Percentiles rank a stretch among this genome's conserved stretches.
Evolutionary conservation across 1,284 basidiomycete species (phyloP).

Genomic region (Ganoderma multipileum): DNA sequence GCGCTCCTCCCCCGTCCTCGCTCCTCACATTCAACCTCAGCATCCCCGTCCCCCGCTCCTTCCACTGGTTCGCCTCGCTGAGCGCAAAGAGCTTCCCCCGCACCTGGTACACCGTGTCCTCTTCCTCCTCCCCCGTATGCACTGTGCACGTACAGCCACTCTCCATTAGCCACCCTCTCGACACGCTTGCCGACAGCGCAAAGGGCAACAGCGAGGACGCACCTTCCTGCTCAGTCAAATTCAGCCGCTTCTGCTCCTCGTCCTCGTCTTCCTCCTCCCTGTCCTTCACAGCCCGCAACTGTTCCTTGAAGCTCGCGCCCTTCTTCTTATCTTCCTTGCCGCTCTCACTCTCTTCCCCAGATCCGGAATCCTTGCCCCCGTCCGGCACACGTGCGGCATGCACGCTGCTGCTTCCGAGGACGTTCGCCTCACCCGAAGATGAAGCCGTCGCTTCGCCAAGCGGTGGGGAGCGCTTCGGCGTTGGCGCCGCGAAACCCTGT

Average conservation of each 20-base stretch:
- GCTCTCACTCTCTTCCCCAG: constrained; percentile 31
- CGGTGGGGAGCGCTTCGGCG: constrained; percentile 54
- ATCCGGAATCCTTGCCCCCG: constrained; percentile 23
- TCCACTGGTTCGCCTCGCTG: constrained; percentile 76
- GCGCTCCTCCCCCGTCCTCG: constrained; percentile 72
- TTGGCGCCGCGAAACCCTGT: constrained; percentile 56
- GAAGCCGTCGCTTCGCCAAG: constrained; percentile 36
- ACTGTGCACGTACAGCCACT: constrained; percentile 52
- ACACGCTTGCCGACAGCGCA: background rate
- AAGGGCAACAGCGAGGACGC: constrained; percentile 34
- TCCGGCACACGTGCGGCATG: constrained; percentile 18
- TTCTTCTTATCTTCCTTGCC: constrained; percentile 28
- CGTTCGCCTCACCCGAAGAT: constrained; percentile 18
- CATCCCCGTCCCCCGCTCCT: constrained; percentile 86
- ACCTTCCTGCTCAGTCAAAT: constrained; percentile 78
- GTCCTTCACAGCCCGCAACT: constrained; percentile 58
- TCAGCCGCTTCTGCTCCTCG: constrained; percentile 54
- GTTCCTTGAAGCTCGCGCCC: constrained; percentile 59
- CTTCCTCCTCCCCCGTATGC: constrained; percentile 91
- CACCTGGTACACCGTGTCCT: constrained; percentile 84
- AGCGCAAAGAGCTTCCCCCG: constrained; percentile 87
- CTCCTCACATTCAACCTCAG: constrained; percentile 83
- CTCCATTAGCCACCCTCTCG: constrained; percentile 1
- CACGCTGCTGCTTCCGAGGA: constrained; percentile 28
- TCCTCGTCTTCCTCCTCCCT: constrained; percentile 51